Evolutionary conservation across 202 grass and related monocot species (phyloP), one percentile per base, ranked within the genome.

Genomic region (Elaeis oleifera): DNA sequence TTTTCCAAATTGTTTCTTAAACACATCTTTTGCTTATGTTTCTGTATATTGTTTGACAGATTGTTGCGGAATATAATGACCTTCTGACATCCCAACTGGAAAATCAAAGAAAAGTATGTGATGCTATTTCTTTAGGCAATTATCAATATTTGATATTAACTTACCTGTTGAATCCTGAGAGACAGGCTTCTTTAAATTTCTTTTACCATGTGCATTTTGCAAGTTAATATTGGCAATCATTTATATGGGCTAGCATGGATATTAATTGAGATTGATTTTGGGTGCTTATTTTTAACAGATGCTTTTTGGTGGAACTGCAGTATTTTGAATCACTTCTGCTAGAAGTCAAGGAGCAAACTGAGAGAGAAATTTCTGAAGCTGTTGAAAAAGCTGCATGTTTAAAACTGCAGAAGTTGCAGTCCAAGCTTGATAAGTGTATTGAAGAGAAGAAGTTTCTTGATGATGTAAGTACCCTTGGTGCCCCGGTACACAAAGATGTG

Each of bases 31-130:
- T 39, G 8, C 9, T 39, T 39, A 39, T 39, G 36, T 39, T 39
- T 39, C 53, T 52, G 4, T 27, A 16, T 56, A 36, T 22, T 55
- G 26, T 36, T 27, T 17, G 21, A 21, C 76, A 97, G 92, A 81
- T 97, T 74, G 77, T 83, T 78, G 74, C 73, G 70, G 92, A 97
- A 71, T 97, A 91, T 77, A 91, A 91, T 75, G 85, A 89, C 67
- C 88, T 97, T 8, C 76, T 97, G 44, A 86, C 87, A 19, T 91
- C 79, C 68, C 84, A 97, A 75, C 84, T 97, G 57, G 92, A 97
- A 68, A 97, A 97, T 58, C 84, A 97, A 85, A 91, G 92, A 89
- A 97, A 97, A 79, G 92, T 97, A 86, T 81, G 82, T 79, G 16
- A 29, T 61, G 48, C 54, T 58, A 9, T 69, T 53, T 29, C 6